Evolutionary conservation across 176 grass and related monocot genomes (phyloP).

Genomic region (Alopecurus myosuroides): DNA sequence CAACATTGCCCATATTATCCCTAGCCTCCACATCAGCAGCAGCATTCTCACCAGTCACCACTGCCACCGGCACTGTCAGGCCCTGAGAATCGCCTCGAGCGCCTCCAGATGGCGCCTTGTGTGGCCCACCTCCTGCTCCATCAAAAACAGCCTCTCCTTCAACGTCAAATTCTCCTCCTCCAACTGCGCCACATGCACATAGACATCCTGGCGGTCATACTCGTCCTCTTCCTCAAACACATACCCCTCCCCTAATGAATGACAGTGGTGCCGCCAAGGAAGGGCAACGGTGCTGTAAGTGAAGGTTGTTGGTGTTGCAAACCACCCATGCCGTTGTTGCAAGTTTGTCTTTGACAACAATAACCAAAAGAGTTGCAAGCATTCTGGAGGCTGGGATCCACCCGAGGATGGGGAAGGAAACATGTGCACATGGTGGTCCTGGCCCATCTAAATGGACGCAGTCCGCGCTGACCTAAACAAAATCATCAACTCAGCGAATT

Average conservation of each 20-base stretch:
- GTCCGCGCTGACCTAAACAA: no score
- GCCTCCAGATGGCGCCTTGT: conserved; percentile 47
- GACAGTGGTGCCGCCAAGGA: no score
- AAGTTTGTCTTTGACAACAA: no score
- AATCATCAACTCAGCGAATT: no score
- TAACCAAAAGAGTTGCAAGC: no score
- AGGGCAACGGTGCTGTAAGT: no score
- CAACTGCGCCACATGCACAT: conserved; percentile 42
- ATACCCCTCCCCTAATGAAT: background rate
- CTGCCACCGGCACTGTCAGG: background rate
- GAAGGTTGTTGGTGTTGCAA: no score
- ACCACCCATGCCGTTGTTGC: no score
- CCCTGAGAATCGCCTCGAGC: conserved; percentile 32
- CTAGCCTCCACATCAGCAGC: conserved; percentile 13
- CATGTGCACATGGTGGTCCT: no score
- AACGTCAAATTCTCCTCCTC: conserved; percentile 84
- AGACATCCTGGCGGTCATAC: conserved; percentile 34
- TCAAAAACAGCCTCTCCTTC: conserved; percentile 86
- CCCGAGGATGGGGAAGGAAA: no score
- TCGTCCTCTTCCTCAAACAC: conserved; percentile 45
- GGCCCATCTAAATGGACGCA: no score
- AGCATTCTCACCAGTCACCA: background rate
- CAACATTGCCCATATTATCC: background rate
- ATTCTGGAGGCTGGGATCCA: no score
- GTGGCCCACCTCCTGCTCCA: conserved; percentile 78